phyloP scores from a whole-genome alignment of 208 protist genomes.

The Wallacemonas sp. region DNA sequence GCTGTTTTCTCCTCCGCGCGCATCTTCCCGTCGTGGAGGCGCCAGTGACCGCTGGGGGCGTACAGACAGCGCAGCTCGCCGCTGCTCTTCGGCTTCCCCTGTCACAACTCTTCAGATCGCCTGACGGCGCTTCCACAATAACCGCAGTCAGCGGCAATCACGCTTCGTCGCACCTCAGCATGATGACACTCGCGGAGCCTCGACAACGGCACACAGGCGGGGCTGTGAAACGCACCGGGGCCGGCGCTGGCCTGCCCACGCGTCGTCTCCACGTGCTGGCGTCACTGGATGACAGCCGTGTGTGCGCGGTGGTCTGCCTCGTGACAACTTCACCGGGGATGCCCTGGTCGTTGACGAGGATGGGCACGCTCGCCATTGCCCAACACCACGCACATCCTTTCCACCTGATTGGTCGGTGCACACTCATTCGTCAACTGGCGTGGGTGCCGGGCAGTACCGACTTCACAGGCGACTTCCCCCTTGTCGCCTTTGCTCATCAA shows the following conservation, averaged over 20 bases:
- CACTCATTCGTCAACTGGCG: conserved; percentile 15
- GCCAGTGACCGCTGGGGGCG: neutral
- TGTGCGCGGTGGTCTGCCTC: neutral
- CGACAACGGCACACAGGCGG: too few species aligned
- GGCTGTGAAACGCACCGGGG: too few species aligned
- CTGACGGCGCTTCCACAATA: too few species aligned
- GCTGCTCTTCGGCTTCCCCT: neutral
- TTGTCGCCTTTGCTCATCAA: conserved; percentile 37
- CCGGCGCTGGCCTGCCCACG: too few species aligned
- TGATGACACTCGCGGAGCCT: too few species aligned
- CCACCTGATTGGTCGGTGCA: neutral
- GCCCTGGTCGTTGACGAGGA: neutral
- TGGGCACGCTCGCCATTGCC: neutral
- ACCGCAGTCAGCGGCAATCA: too few species aligned
- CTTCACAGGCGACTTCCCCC: conserved; percentile 21
- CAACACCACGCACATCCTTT: conserved; percentile 8
- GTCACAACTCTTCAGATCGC: neutral
- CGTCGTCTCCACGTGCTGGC: neutral
- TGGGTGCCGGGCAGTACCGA: conserved; percentile 40
- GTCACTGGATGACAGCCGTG: neutral
- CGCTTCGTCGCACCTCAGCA: too few species aligned
- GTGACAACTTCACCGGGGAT: neutral
- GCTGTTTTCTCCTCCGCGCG: neutral
- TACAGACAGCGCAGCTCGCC: neutral
- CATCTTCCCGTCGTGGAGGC: neutral